Evolutionary conservation across 192 early-diverging fungal genomes (phyloP).

Genomic region (Coemansia sp.): DNA sequence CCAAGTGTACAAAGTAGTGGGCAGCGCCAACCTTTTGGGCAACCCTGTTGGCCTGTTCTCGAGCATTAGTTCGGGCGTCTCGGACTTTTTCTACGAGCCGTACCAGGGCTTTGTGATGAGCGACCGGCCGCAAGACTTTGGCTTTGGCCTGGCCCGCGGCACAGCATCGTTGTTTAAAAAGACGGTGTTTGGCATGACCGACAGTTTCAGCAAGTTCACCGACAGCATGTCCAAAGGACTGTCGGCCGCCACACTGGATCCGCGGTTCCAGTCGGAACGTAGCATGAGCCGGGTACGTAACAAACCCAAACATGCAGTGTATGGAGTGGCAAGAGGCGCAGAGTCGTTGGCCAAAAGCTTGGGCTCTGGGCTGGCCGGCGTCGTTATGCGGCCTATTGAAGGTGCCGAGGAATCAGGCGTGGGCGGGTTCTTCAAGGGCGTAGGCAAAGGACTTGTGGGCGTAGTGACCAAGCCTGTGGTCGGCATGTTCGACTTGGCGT

Average conservation of each 20-base stretch:
- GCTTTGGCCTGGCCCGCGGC: constrained; percentile 85
- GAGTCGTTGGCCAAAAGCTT: constrained; percentile 80
- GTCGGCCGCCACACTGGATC: constrained; percentile 92
- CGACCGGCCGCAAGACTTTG: constrained; percentile 89
- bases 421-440: constrained; percentile 91
- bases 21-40: constrained; percentile 94
- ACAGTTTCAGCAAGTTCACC: constrained; percentile 92
- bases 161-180: constrained; percentile 75
- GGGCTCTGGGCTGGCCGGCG: constrained; percentile 81
- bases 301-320: constrained; percentile 83
- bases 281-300: constrained; percentile 78
- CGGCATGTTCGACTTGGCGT: constrained; percentile 92
- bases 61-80: constrained; percentile 90
- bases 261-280: constrained; percentile 79
- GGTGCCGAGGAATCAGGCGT: constrained; percentile 87
- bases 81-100: constrained; percentile 97
- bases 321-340: constrained; percentile 85
- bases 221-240: constrained; percentile 96
- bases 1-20: constrained; percentile 81
- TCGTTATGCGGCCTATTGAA: constrained; percentile 83
- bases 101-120: constrained; percentile 95
- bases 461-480: constrained; percentile 93
- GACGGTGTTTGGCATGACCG: constrained; percentile 93
- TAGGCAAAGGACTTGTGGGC: constrained; percentile 92
- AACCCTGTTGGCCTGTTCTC: constrained; percentile 98